Percentiles rank a stretch among this genome's conserved stretches.
phyloP scores from a whole-genome alignment of 805 yeast species.

The Yamadazyma philogaea region DNA sequence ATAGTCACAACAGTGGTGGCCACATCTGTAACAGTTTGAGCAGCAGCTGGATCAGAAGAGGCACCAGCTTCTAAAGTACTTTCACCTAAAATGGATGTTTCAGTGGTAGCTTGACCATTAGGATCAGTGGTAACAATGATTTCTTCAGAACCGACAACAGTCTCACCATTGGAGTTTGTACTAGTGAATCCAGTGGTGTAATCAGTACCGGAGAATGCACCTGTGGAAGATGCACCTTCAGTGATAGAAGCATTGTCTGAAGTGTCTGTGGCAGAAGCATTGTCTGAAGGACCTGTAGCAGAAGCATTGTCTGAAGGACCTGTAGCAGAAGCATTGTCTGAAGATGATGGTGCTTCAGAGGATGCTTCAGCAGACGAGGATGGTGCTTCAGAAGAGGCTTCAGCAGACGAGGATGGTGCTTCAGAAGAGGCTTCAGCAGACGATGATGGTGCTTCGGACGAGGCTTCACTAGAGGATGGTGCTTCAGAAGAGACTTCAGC shows the following conservation, averaged over 20 bases:
- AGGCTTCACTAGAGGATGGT: slow-evolving; percentile 1
- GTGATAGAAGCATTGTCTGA: not conserved
- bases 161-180: slow-evolving; percentile 16
- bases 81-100: slow-evolving; percentile 4
- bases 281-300: slow-evolving; percentile 1
- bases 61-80: slow-evolving; percentile 14
- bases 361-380: not conserved
- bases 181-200: slow-evolving; percentile 18
- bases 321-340: slow-evolving; percentile 2
- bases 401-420: not conserved
- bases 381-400: not conserved
- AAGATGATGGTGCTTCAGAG: not conserved
- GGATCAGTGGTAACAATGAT: slow-evolving; percentile 18
- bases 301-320: not conserved
- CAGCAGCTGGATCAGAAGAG: slow-evolving; percentile 28
- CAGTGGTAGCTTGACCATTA: slow-evolving; percentile 15
- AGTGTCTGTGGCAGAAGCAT: not conserved
- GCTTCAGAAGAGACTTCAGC: slow-evolving; percentile 4
- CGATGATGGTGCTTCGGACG: too few species aligned
- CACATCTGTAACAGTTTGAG: slow-evolving; percentile 25
- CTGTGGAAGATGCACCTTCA: not conserved
- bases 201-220: slow-evolving; percentile 8
- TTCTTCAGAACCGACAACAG: slow-evolving; percentile 15
- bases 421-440: too few species aligned
- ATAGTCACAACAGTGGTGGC: slow-evolving; percentile 33